Evolutionary conservation across 2,329 filamentous ascomycete genomes (phyloP).

Genomic region (Alternaria hordeiaustralica): DNA sequence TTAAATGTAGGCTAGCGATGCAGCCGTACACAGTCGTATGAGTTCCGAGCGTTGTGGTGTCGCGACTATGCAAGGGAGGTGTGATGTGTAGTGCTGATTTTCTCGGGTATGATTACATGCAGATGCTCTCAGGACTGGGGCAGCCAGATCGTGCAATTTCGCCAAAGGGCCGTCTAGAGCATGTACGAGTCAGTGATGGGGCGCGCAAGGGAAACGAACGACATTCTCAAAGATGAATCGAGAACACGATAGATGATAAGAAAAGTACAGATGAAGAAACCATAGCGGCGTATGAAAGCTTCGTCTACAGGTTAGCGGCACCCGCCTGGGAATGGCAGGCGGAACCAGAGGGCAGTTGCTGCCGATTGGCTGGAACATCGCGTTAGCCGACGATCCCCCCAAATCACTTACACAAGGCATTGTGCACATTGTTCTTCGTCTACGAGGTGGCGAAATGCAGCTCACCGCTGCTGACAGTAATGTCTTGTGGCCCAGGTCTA

Average conservation of each 20-base stretch:
- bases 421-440: constrained; percentile 8
- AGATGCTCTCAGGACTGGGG: constrained; percentile 14
- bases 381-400: constrained; percentile 6
- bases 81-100: constrained; percentile 20
- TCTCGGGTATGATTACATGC: constrained; percentile 20
- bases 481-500: neutral
- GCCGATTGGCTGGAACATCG: constrained; percentile 15
- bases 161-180: neutral
- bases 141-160: constrained; percentile 1
- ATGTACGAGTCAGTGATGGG: neutral
- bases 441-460: neutral
- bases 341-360: constrained; percentile 14
- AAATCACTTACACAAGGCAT: constrained; percentile 13
- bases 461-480: neutral
- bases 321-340: constrained; percentile 17
- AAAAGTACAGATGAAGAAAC: constrained; percentile 15
- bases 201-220: constrained; percentile 7
- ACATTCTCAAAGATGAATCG: constrained; percentile 4
- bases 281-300: constrained; percentile 18
- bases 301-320: constrained; percentile 21
- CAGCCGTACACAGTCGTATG: neutral
- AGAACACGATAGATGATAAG: constrained; percentile 10
- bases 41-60: neutral
- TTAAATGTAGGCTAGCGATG: neutral
- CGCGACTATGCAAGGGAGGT: constrained; percentile 1